Base-by-base conservation (phyloP, 2,329 filamentous ascomycete species). In the Xylaria sp. region DNA sequence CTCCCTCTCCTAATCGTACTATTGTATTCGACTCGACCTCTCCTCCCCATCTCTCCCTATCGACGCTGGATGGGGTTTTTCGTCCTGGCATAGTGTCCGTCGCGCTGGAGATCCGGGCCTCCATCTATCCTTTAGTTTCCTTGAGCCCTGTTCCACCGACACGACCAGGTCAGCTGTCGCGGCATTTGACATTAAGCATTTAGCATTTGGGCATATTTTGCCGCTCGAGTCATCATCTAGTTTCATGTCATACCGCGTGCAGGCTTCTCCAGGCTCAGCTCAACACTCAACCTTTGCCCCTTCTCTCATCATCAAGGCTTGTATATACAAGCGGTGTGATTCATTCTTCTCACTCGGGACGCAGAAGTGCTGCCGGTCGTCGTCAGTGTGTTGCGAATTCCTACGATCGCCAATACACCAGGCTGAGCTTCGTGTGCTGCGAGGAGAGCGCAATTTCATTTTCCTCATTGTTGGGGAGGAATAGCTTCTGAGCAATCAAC, bases 61-160 rank as follows among this genome's bases (percentile, higher is more conserved):
- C 63, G 63, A 68, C 66, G 14, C 70, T 72, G 69, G 70, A 73
- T 73, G 71, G 71, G 67, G 70, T 67, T 64, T 63, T 66, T 68
- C 62, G 60, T 70, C 61, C 65, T 67, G 25, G 21, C 59, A 68
- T 73, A 73, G 71, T 67, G 69, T 72, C 71, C 70, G 70, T 61
- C 66, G 71, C 69, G 70, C 70, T 72, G 71, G 71, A 72, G 70
- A 73, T 72, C 70, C 70, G 70, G 71, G 70, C 71, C 71, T 73
- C 71, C 71, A 68, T 65, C 58, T 55, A 68, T 65, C 58, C 53
- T 63, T n/a, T 64, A 60, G 28, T 54, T 63, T 45, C 53, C 57
- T 51, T 59, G 55, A 61, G 40, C 52, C 57, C 57, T 63, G 56
- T 61, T 60, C 25, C 57, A 60, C 57, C 25, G 52, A 37, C 49